A percentile compares a stretch with the other conserved stretches of the same genome.
These are phyloP conservation scores for Apiotrichum sp. DNA, from an alignment of 1,284 basidiomycete species.

Conservation along the genomic window DNA sequence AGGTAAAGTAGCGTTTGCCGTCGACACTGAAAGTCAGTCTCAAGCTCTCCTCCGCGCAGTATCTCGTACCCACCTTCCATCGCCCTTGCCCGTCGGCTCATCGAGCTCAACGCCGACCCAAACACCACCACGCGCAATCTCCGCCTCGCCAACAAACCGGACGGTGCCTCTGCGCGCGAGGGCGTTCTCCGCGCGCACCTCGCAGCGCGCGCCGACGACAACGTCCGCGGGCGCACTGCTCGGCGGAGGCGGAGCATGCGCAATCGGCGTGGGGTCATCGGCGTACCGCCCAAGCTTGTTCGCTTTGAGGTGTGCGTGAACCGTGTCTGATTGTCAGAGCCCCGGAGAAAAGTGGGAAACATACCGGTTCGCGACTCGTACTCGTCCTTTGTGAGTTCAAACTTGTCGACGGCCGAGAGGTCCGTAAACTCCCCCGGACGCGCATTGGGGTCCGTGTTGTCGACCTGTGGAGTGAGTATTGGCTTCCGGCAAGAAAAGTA, in stretches of 20 bases:
- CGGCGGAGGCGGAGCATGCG: slow-evolving; percentile 25
- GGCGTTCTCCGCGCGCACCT: slow-evolving; percentile 61
- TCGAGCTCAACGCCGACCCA: slow-evolving; percentile 97
- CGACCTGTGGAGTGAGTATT: slow-evolving; percentile 53
- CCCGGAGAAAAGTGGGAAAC: not conserved
- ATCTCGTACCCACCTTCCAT: slow-evolving; percentile 68
- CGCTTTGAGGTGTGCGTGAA: slow-evolving; percentile 81
- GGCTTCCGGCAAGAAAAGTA: no score
- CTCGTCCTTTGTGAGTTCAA: slow-evolving; percentile 75
- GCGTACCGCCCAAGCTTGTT: slow-evolving; percentile 89
- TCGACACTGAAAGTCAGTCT: slow-evolving; percentile 57
- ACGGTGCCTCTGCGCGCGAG: slow-evolving; percentile 75
- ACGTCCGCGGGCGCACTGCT: slow-evolving; percentile 21
- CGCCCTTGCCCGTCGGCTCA: slow-evolving; percentile 92
- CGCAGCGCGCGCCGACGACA: slow-evolving; percentile 65
- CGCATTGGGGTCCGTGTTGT: slow-evolving; percentile 66
- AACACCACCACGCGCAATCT: slow-evolving; percentile 55
- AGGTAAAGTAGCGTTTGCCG: slow-evolving; percentile 77
- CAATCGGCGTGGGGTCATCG: slow-evolving; percentile 28
- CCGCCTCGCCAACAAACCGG: slow-evolving; percentile 72
- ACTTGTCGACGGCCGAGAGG: slow-evolving; percentile 81
- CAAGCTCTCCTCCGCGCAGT: not conserved
- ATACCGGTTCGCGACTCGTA: slow-evolving; percentile 73
- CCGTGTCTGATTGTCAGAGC: slow-evolving; percentile 60
- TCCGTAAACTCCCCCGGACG: slow-evolving; percentile 61